phyloP scores from a whole-genome alignment of 1,284 basidiomycete species.

The Boletus sp. region DNA sequence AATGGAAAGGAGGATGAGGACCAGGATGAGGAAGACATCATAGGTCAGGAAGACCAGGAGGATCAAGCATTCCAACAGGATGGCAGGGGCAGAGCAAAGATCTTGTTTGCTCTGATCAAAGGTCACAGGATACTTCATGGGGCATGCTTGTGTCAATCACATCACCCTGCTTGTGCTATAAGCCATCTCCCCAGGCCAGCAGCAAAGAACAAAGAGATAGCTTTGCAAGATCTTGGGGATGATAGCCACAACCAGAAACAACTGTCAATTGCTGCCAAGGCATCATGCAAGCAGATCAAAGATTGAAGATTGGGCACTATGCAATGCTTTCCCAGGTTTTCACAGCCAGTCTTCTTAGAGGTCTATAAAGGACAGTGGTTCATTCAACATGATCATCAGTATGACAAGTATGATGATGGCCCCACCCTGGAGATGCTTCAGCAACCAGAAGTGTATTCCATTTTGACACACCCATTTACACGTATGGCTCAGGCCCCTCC shows the following conservation, averaged over 20 bases:
- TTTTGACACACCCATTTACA: neutral
- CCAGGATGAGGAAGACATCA: no score
- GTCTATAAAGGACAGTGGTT: neutral
- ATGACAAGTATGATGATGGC: constrained; percentile 15
- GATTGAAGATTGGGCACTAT: neutral
- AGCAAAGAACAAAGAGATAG: no score
- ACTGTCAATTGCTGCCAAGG: neutral
- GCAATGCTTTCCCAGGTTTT: neutral
- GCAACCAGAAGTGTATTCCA: constrained; percentile 3
- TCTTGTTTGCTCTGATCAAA: no score
- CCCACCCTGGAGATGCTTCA: constrained; percentile 13
- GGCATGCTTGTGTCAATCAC: no score
- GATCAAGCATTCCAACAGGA: no score
- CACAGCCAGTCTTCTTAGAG: neutral
- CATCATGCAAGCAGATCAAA: neutral
- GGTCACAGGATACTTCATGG: no score
- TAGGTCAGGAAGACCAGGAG: no score
- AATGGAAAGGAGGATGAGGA: no score
- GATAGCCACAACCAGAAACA: neutral
- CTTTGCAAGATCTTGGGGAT: no score
- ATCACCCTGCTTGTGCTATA: no score
- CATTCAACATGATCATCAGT: neutral
- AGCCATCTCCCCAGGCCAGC: no score
- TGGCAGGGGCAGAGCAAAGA: no score
- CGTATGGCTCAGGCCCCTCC: neutral